Evolutionary conservation across 192 early-diverging fungal species (phyloP), one percentile per base, ranked within the genome.

Genomic region (Coemansia sp.): DNA sequence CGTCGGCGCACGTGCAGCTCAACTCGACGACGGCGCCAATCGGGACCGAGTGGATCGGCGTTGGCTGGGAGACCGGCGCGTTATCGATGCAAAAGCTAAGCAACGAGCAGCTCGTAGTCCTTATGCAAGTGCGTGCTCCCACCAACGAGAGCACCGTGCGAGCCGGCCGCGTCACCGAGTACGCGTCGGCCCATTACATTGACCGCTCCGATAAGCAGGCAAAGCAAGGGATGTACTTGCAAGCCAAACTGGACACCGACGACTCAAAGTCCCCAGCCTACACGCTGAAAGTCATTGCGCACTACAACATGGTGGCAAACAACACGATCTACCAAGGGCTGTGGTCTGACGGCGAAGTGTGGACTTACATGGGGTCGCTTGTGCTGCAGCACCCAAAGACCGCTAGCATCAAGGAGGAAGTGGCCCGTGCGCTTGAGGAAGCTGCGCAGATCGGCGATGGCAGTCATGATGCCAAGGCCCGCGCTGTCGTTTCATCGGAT

Each of bases 251-350:
- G 36, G 71, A 74, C 32, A 40, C 62, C 11, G 73, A 71, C 52
- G 65, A 74, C 22, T 60, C 69, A 9, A 17, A 33, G 8, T 45
- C 53, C 1, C 9, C 40, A 0, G 72, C 62, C 5, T 63, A 65
- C 13, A 71, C 77, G 62, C 59, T 80, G 23, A 80, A 80, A 42
- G 73, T 80, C 17, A 67, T 80, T 32, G 77, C 77, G 17, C 77
- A 80, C 34, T 80, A 80, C 65, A 80, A 80, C 42, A 80, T 80
- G 77, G 69, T 80, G 5, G 69, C 77, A 17, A 80, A 80, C 65
- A 80, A 80, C 52, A 80, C 77, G 0, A 80, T 80, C 20, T 80
- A 80, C 69, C 77, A 80, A 62, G 77, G 77, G 13, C 56, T 80
- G 69, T 80, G 77, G 77, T 74, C 72, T 5, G 77, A 80, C 23